Evolutionary conservation across 129 eudicot species (phyloP).

Genomic region (Daucus carota): DH1_v3.0 NC_030387.2:40619001-40619500

Average conservation of each 20-base stretch:
- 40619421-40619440: neutral
- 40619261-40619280: slow-evolving; percentile 63
- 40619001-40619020: slow-evolving; percentile 96
- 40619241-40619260: slow-evolving; percentile 83
- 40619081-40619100: slow-evolving; percentile 62
- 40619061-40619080: slow-evolving; percentile 98
- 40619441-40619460: neutral
- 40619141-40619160: slow-evolving; percentile 1
- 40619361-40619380: slow-evolving; percentile 55
- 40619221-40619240: slow-evolving; percentile 96
- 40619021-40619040: slow-evolving; percentile 95
- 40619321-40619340: slow-evolving; percentile 92
- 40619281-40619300: slow-evolving; percentile 93
- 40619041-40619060: slow-evolving; percentile 98
- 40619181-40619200: slow-evolving; percentile 94
- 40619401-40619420: neutral
- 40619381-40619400: neutral
- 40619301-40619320: slow-evolving; percentile 85
- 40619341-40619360: slow-evolving; percentile 92
- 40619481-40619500: neutral
- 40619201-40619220: slow-evolving; percentile 82
- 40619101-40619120: slow-evolving; percentile 2
- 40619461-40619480: neutral
- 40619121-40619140: slow-evolving; percentile 2
- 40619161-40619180: slow-evolving; percentile 72